Evolutionary conservation across 1,139 yeast genomes (phyloP), one percentile per base, ranked within the genome.

Genomic region (Hyphopichia khmerensis): DNA sequence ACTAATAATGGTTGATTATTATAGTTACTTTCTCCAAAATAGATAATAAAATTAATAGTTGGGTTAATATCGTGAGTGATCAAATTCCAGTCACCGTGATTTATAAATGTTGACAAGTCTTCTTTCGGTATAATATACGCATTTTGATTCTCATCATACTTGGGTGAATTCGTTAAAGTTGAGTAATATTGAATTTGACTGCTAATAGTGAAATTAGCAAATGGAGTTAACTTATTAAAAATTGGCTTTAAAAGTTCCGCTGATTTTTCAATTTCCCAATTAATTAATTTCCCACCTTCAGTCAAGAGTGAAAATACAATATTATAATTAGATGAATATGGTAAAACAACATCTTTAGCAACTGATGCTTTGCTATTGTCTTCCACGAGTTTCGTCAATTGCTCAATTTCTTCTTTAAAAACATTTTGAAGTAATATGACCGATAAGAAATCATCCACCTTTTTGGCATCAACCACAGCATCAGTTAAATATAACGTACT

Each of bases 161-260:
- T 48, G 2, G 69, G 67, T 3, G 57, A 55, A 21, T 55, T 53
- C 13, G 68, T 54, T 19, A 78, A 61, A 33, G 65, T 60, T 3
- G 86, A 78, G 57, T 81, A 88, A 60, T 85, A 85, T 48, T 85
- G 87, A 36, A 87, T 76, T 57, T 89, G 96, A 2, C 95, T 75
- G 50, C 87, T 93, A 17, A 91, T 71, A 1, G 93, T 77, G 56
- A 91, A 81, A 50, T 86, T 83, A 31, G 90, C 78, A 47, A 80
- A 74, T 30, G 78, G 77, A 2, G 67, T 56, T 40, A 84, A 60
- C 18, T 48, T 47, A 1, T 52, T 40, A 35, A 71, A 54, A 7
- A 69, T 48, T 1, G 72, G 69, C 10, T 48, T 43, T 37, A 72
- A 59, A 19, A 55, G 47, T 14, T 51, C 47, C 3, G 60, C 39